Percentiles rank a stretch among this genome's conserved stretches.
These are phyloP conservation scores for Lobulomyces angularis DNA, from an alignment of 192 early-diverging fungal genomes.

Conservation along the genomic window DNA sequence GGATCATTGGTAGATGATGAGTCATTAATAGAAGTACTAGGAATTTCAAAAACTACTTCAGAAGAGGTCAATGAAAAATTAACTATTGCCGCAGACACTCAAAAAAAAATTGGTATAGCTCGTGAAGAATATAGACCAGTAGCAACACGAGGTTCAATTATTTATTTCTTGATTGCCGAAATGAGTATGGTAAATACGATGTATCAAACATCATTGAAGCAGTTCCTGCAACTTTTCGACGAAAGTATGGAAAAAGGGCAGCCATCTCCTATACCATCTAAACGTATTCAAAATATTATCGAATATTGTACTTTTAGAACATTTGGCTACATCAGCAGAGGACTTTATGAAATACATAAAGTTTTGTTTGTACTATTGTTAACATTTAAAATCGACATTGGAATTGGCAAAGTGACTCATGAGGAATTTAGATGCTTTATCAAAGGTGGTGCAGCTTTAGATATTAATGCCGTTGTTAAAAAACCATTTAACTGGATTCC, in stretches of 20 bases:
- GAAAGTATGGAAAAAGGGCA: constrained; percentile 52
- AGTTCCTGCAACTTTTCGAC: constrained; percentile 55
- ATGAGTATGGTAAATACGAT: constrained; percentile 57
- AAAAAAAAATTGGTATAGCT: constrained; percentile 52
- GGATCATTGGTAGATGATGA: constrained; percentile 54
- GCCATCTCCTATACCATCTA: constrained; percentile 51
- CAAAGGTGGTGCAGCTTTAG: constrained; percentile 51
- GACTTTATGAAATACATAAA: constrained; percentile 54
- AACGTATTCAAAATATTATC: constrained; percentile 55
- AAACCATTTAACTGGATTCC: constrained; percentile 60
- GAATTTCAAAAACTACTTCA: constrained; percentile 46
- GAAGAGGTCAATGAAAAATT: constrained; percentile 58
- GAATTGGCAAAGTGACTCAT: constrained; percentile 29
- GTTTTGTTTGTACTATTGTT: constrained; percentile 45
- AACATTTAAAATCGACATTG: constrained; percentile 51
- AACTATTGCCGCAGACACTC: constrained; percentile 48
- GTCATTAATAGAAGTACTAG: constrained; percentile 54
- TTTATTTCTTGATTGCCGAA: constrained; percentile 57
- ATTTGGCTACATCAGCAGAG: constrained; percentile 43
- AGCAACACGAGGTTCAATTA: constrained; percentile 44
- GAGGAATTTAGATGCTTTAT: constrained; percentile 56
- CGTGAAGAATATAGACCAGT: constrained; percentile 55
- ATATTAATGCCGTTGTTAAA: constrained; percentile 52
- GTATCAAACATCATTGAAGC: constrained; percentile 54
- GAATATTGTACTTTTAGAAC: constrained; percentile 51